A percentile compares a stretch with the other conserved stretches of the same genome.
phyloP scores from a whole-genome alignment of 768 basidiomycete species.

The Phylloporus sp. region DNA sequence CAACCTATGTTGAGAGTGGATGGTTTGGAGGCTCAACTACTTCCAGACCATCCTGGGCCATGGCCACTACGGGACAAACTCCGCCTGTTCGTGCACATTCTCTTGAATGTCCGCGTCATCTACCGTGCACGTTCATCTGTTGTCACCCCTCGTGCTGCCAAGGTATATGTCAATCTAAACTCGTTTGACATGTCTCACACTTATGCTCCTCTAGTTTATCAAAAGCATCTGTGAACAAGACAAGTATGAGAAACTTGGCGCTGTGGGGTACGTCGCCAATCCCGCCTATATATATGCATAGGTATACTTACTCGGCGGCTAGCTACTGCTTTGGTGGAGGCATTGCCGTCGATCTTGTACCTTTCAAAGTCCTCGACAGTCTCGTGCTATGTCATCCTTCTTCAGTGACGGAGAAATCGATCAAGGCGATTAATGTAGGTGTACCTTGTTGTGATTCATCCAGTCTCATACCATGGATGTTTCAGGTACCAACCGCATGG shows the following conservation, averaged over 20 bases:
- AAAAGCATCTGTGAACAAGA: slow-evolving; percentile 35
- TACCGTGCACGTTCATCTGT: slow-evolving; percentile 25
- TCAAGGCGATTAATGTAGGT: slow-evolving; percentile 33
- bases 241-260: slow-evolving; percentile 39
- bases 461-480: neutral
- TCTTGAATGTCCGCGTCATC: slow-evolving; percentile 21
- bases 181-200: neutral
- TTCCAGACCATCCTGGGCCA: slow-evolving; percentile 30
- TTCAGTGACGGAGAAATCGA: slow-evolving; percentile 22
- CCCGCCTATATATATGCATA: neutral
- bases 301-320: neutral
- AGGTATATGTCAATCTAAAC: slow-evolving; percentile 15
- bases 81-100: slow-evolving; percentile 12
- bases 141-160: slow-evolving; percentile 22
- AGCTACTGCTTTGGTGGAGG: slow-evolving; percentile 41
- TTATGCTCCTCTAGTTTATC: slow-evolving; percentile 29
- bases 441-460: neutral
- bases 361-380: slow-evolving; percentile 32
- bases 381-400: slow-evolving; percentile 43
- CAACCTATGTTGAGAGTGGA: slow-evolving; percentile 25
- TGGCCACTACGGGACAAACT: slow-evolving; percentile 15
- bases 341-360: slow-evolving; percentile 26
- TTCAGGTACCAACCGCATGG: slow-evolving; percentile 31
- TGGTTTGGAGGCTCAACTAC: slow-evolving; percentile 24
- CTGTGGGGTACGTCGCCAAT: slow-evolving; percentile 35